These are phyloP conservation scores for Xerocomellus intermedius DNA, from an alignment of 768 basidiomycete species.

Conservation along the genomic window DNA sequence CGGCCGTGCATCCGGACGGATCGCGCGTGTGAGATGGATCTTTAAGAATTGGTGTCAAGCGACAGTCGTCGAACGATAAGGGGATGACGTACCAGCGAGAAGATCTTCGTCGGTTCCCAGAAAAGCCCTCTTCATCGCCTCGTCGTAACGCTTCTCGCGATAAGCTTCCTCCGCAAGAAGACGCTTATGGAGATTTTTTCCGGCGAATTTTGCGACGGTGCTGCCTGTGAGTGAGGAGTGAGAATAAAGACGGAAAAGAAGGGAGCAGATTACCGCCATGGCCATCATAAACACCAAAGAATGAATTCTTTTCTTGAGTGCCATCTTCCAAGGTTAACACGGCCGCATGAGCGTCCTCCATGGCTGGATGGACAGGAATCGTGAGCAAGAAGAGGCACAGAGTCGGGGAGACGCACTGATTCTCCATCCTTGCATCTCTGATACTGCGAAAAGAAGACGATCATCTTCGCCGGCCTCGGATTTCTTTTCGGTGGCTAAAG, in stretches of 20 bases:
- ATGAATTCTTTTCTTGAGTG: constrained; percentile 55
- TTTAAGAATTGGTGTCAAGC: constrained; percentile 31
- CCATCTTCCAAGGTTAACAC: constrained; percentile 65
- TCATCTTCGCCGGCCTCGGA: constrained; percentile 71
- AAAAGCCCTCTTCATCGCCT: constrained; percentile 85
- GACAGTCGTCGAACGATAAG: neutral
- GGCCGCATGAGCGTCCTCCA: constrained; percentile 94
- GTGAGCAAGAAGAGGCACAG: neutral
- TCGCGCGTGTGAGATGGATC: constrained; percentile 87
- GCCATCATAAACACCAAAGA: constrained; percentile 98
- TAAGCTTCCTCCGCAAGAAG: constrained; percentile 73
- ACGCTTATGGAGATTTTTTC: constrained; percentile 78
- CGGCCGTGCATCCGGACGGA: constrained; percentile 95
- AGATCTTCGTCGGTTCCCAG: constrained; percentile 94
- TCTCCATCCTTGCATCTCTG: constrained; percentile 99
- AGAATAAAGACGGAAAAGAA: neutral
- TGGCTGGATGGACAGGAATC: constrained; percentile 51
- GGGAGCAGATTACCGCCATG: constrained; percentile 73
- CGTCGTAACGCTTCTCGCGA: constrained; percentile 63
- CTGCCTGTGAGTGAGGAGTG: constrained; percentile 49
- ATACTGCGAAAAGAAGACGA: constrained; percentile 70
- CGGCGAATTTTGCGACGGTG: constrained; percentile 84
- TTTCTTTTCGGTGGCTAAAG: constrained; percentile 76
- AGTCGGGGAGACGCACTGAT: constrained; percentile 66
- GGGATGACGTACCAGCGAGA: constrained; percentile 59